Conservation (phyloP, 768 basidiomycete species). For the Serendipita vermifera region DNA sequence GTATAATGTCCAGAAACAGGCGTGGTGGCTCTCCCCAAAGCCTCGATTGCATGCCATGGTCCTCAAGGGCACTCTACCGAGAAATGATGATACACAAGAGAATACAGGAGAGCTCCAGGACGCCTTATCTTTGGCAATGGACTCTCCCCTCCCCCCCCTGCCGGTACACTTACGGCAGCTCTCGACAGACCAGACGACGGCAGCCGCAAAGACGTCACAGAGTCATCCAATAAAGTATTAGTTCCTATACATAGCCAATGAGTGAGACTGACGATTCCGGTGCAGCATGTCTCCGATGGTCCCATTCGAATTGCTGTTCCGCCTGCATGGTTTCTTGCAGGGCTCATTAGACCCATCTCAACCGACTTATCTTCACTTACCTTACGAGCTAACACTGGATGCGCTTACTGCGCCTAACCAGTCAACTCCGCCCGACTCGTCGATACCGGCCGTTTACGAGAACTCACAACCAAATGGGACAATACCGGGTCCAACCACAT, state of each 20-base stretch:
- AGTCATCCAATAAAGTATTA: conserved; percentile 78
- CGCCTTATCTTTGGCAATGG: conserved; percentile 43
- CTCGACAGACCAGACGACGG: conserved; percentile 14
- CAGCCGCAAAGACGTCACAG: conserved; percentile 58
- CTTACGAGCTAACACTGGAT: neutral
- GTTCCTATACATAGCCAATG: neutral
- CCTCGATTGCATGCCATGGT: neutral
- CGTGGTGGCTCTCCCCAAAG: conserved; percentile 39
- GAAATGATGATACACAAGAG: too few species aligned
- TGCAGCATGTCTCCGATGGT: conserved; percentile 51
- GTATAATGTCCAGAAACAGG: conserved; percentile 23
- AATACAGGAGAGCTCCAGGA: conserved; percentile 29
- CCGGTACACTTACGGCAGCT: conserved; percentile 15
- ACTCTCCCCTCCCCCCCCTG: conserved; percentile 26
- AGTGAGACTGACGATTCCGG: neutral
- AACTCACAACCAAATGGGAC: neutral
- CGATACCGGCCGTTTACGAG: neutral
- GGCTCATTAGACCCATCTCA: neutral
- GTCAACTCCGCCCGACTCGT: neutral
- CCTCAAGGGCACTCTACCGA: neutral
- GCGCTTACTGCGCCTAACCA: conserved; percentile 5
- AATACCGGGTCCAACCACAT: neutral
- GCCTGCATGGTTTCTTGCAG: conserved; percentile 24
- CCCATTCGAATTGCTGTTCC: conserved; percentile 41
- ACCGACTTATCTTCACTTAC: conserved; percentile 8